phyloP scores from a whole-genome alignment of 1,284 basidiomycete species.

The Fomes fomentarius region DNA sequence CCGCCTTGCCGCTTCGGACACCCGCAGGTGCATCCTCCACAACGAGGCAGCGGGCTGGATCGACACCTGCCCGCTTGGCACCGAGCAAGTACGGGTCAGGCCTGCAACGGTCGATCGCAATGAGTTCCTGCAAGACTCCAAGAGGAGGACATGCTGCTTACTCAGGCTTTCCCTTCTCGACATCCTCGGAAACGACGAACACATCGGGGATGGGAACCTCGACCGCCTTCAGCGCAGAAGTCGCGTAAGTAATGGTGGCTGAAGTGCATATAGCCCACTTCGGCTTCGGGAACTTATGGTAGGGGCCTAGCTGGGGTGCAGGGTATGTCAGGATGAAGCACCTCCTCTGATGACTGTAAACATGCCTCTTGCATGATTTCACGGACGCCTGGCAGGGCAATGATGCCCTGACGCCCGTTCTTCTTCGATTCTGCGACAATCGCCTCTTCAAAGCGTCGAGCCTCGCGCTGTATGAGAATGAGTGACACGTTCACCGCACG shows the following conservation, averaged over 20 bases:
- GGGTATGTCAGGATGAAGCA: background rate
- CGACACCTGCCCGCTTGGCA: conserved; percentile 62
- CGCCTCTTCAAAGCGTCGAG: conserved; percentile 67
- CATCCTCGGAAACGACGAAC: conserved; percentile 82
- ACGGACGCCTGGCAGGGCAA: conserved; percentile 63
- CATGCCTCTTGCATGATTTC: conserved; percentile 55
- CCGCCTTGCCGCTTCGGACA: conserved; percentile 71
- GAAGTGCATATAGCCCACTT: conserved; percentile 74
- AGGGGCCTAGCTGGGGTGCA: conserved; percentile 45
- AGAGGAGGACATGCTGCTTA: no score
- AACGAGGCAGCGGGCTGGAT: conserved; percentile 73
- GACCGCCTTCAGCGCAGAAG: conserved; percentile 53
- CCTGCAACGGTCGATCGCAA: conserved; percentile 46
- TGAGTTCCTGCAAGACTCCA: no score
- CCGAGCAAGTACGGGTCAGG: conserved; percentile 87
- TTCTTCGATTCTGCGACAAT: conserved; percentile 60
- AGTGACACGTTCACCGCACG: background rate
- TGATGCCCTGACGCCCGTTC: conserved; percentile 59
- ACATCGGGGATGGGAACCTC: conserved; percentile 61
- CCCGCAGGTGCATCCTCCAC: conserved; percentile 89
- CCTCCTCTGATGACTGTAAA: background rate
- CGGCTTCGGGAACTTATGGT: conserved; percentile 50
- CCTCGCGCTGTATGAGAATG: conserved; percentile 50
- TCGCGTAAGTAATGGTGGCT: conserved; percentile 63
- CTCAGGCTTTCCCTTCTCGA: conserved; percentile 80